A percentile compares a stretch with the other conserved stretches of the same genome.
Evolutionary conservation across 2,329 filamentous ascomycete genomes (phyloP).

Genomic region (Diaporthe eres): DNA sequence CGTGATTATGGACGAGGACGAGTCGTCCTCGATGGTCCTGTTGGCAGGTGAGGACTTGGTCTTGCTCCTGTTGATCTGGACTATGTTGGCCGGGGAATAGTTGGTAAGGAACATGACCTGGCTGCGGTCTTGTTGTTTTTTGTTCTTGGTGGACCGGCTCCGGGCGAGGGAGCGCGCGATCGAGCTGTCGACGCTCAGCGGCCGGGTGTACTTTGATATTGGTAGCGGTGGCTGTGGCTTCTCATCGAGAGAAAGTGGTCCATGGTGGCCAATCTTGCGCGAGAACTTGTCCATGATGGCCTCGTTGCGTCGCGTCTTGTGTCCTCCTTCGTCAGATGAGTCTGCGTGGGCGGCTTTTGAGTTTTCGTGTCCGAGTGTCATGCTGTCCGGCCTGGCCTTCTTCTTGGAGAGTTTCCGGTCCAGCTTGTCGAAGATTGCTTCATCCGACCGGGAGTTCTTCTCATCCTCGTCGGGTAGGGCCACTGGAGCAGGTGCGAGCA

Average conservation of each 20-base stretch:
- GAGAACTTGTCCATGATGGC: constrained; percentile 20
- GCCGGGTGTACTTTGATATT: background rate
- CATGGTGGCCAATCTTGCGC: constrained; percentile 1
- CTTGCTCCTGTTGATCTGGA: background rate
- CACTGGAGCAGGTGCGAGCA: constrained; percentile 3
- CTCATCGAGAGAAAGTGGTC: background rate
- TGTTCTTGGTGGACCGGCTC: background rate
- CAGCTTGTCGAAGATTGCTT: background rate
- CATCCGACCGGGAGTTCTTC: background rate
- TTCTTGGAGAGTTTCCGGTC: background rate
- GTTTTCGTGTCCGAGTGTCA: background rate
- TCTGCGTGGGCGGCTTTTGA: background rate
- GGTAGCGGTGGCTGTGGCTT: background rate
- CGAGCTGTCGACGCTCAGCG: background rate
- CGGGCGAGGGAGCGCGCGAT: background rate
- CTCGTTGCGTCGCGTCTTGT: background rate
- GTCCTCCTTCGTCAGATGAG: background rate
- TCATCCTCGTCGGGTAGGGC: background rate
- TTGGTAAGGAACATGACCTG: constrained; percentile 9
- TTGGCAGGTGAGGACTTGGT: background rate
- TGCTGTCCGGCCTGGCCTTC: constrained; percentile 3
- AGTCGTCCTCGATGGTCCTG: background rate
- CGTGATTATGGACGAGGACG: constrained; percentile 14
- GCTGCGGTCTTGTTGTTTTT: background rate
- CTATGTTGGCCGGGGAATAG: background rate